Evolutionary conservation across 176 grass and related monocot species (phyloP), one percentile per base, ranked within the genome.

Genomic region (Guadua angustifolia): DNA sequence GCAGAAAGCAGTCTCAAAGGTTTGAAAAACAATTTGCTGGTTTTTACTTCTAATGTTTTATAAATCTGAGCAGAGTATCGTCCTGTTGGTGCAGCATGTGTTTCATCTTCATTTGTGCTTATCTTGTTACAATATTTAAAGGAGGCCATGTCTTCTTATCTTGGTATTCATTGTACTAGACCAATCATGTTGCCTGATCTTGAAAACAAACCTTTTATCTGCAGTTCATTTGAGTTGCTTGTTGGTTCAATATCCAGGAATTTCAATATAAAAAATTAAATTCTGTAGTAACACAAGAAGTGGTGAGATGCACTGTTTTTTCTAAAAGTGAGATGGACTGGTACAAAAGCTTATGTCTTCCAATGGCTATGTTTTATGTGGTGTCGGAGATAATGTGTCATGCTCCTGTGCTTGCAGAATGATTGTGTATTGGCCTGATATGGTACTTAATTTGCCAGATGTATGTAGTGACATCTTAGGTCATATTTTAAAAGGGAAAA

Each of bases 1-100:
- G 71, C 94, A 94, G 82, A 97, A 97, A 90, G 89, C 92, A 65
- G 92, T 97, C 81, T 92, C 94, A n/a, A 97, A 97, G 94, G 94
- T 97, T 86, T 68, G 84, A 66, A 90, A 44, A 87, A 58, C 32
- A 47, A 65, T 61, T 79, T 39, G n/a, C 66, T 62, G 15, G 2
- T 89, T 82, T 77, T 82, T 22, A 61, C 13, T 87, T 73, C 40
- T 74, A 80, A 33, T 64, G 62, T 59, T 84, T 83, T 52, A 74
- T 44, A 44, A 79, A 66, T 66, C 4, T 79, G 14, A 58, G 26
- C 39, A 86, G 13, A 74, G 19, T 60, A 66, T 66, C 9, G 66
- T 66, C 33, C 21, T 69, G 29, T 18, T 69, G 43, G 55, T 0
- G 9, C 71, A 81, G 25, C 22, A 75, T 57, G 15, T 29, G 3